Percentiles rank a stretch among this genome's conserved stretches.
Conservation (phyloP, 345 rosid genomes). For the Moringa oleifera region DNA sequence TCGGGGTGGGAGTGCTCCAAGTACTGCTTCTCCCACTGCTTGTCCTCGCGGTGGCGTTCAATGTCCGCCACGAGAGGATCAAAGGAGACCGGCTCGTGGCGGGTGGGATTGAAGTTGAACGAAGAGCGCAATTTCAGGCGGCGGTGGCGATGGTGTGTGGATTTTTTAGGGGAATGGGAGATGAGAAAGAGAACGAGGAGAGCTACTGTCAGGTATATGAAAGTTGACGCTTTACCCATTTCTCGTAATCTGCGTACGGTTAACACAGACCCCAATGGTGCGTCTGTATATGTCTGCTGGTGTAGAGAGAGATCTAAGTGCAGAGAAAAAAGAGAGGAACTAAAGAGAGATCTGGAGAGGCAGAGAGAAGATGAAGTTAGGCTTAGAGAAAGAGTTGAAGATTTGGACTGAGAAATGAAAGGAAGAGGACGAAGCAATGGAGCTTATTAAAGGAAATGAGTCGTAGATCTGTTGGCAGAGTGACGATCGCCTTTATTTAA, state of each 20-base stretch:
- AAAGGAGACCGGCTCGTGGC: slow-evolving; percentile 50
- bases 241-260: background rate
- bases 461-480: background rate
- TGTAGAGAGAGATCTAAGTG: background rate
- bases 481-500: too few relatives aligned
- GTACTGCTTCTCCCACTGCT: slow-evolving; percentile 75
- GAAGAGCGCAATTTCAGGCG: slow-evolving; percentile 55
- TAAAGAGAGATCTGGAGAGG: background rate
- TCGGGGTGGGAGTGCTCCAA: slow-evolving; percentile 65
- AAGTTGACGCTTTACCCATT: slow-evolving; percentile 41
- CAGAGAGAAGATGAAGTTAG: background rate
- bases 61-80: slow-evolving; percentile 76
- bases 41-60: slow-evolving; percentile 75
- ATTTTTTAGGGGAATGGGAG: slow-evolving; percentile 43
- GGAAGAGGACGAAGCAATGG: background rate
- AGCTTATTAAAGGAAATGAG: background rate
- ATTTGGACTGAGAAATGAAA: background rate
- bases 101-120: slow-evolving; percentile 40
- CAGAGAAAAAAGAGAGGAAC: background rate
- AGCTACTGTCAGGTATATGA: slow-evolving; percentile 43
- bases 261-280: background rate
- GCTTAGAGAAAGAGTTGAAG: background rate
- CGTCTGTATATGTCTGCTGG: background rate
- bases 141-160: slow-evolving; percentile 33
- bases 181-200: slow-evolving; percentile 46